Conservation (phyloP, 1,139 yeast species). For the Candida labiduridarum region DNA sequence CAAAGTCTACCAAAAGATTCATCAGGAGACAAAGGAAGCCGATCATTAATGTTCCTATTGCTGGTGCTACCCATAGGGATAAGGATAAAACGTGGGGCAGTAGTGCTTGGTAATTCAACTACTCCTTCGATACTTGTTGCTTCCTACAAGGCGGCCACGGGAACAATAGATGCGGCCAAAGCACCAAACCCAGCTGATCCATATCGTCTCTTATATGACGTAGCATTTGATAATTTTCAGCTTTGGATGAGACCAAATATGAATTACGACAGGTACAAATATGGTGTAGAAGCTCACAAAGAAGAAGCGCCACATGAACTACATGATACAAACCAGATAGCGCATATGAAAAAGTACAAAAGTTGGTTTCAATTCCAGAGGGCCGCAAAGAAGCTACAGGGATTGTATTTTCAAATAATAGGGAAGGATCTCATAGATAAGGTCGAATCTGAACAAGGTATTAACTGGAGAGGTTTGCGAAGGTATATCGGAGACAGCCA, state of each 20-base stretch:
- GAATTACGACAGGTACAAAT: conserved; percentile 38
- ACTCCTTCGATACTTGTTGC: conserved; percentile 74
- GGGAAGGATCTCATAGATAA: neutral
- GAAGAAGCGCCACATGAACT: conserved; percentile 2
- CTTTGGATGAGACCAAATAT: conserved; percentile 72
- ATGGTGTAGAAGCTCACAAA: conserved; percentile 7
- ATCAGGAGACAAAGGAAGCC: neutral
- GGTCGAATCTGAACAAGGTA: conserved; percentile 6
- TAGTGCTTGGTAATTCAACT: conserved; percentile 75
- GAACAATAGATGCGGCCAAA: conserved; percentile 57
- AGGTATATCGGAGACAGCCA: conserved; percentile 44
- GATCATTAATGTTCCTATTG: conserved; percentile 27
- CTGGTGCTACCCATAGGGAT: conserved; percentile 60
- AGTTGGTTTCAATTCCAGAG: conserved; percentile 23
- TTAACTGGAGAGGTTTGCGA: conserved; percentile 44
- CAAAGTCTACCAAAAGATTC: neutral
- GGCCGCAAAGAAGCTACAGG: conserved; percentile 20
- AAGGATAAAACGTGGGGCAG: conserved; percentile 65
- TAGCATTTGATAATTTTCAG: conserved; percentile 53
- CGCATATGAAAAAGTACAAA: conserved; percentile 24
- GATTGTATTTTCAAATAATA: neutral
- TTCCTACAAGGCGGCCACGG: conserved; percentile 60
- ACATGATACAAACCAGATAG: conserved; percentile 9
- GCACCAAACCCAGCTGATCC: conserved; percentile 56
- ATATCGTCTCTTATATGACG: conserved; percentile 48